Base-by-base conservation (phyloP, 2,329 filamentous ascomycete genomes). In the Cladosporium sphaerospermum region DNA sequence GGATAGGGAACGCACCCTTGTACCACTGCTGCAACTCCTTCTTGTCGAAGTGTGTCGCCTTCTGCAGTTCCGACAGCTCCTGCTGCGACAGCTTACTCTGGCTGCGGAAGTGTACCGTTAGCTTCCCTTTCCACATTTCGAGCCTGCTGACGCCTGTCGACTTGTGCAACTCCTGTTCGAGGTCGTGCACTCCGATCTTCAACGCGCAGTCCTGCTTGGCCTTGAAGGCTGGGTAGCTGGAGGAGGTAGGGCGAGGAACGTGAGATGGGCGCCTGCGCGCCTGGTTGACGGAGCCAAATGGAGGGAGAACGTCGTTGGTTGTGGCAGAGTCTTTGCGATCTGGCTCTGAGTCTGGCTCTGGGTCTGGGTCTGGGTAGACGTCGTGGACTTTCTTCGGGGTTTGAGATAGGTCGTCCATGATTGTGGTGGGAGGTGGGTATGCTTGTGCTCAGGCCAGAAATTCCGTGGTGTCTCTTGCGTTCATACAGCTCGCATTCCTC, bases 1-100 rank as follows among this genome's bases (percentile, higher is more conserved):
- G 19, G n/a, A 32, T 16, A 23, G n/a, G 33, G 6, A 28, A 67
- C 83, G 59, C 73, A 96, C 93, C 93, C 81, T 97, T 97, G 75
- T 99, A 97, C 93, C 93, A 99, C 84, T 97, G 92, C 72, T 99
- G 93, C 69, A 99, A 75, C 75, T 99, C 93, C 79, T 97, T 97
- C 85, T 96, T 96, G 75, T 99, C 93, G 69, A 99, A 99, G 74
- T 97, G 90, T 59, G 93, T 99, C 56, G 90, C 90, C 78, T 89
- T 93, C 71, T 97, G 91, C 62, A 99, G 84, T 74, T 99, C 93
- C 62, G 82, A 83, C 68, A 99, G 87, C 80, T 99, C 90, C 73
- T 96, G 87, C 71, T 93, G 89, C 55, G 91, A 96, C 70, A 99
- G 86, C 79, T 97, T 99, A 65, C 92, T 97, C 79, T 97, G 93